phyloP scores from a whole-genome alignment of 2,329 filamentous ascomycete genomes.

The Colletotrichum gloeosporioides region DNA sequence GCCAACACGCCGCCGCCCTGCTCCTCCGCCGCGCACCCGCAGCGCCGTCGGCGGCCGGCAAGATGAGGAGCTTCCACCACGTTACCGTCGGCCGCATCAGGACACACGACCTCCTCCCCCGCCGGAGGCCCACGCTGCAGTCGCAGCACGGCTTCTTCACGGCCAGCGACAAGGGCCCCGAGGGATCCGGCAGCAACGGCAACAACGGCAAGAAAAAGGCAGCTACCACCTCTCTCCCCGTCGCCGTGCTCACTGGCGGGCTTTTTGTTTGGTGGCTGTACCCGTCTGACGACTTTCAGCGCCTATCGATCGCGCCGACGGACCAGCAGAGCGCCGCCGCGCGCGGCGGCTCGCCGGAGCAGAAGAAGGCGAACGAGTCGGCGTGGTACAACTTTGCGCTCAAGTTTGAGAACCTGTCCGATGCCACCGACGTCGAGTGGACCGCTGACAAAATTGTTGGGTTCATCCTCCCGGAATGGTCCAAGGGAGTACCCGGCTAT shows the following conservation, averaged over 20 bases:
- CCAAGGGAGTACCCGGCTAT: constrained; percentile 75
- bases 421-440: constrained; percentile 62
- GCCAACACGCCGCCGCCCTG: not conserved
- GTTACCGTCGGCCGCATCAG: constrained; percentile 14
- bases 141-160: constrained; percentile 24
- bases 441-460: constrained; percentile 67
- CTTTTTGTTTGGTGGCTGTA: constrained; percentile 49
- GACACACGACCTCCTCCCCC: constrained; percentile 4
- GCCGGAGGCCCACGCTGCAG: not conserved
- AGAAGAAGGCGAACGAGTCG: constrained; percentile 29
- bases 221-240: constrained; percentile 29
- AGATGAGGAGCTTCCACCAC: constrained; percentile 7
- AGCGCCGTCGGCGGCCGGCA: not conserved
- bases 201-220: not conserved
- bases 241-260: constrained; percentile 38
- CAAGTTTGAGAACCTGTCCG: constrained; percentile 58
- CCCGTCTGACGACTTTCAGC: constrained; percentile 46
- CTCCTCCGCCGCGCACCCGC: not conserved
- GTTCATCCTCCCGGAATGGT: constrained; percentile 83
- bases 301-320: constrained; percentile 30
- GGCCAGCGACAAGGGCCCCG: constrained; percentile 13
- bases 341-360: constrained; percentile 1
- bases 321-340: constrained; percentile 14
- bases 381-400: constrained; percentile 56
- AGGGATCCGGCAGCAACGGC: constrained; percentile 20